Evolutionary conservation across 2,329 filamentous ascomycete genomes (phyloP).

Genomic region (Xylariales sp.): DNA sequence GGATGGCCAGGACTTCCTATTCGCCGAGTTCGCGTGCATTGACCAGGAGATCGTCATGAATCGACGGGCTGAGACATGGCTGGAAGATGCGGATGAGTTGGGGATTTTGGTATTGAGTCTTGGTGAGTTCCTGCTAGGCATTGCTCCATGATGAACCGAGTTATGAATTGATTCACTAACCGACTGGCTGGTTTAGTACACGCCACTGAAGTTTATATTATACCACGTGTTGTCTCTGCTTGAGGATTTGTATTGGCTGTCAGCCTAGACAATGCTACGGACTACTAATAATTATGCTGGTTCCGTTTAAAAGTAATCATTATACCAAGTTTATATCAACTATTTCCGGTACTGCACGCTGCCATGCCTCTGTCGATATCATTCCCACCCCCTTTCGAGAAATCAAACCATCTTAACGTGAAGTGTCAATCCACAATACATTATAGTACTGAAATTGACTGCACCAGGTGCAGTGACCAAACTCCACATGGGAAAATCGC

Average conservation of each 20-base stretch:
- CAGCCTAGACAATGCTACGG: too few relatives aligned
- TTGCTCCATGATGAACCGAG: too few relatives aligned
- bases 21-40: conserved; percentile 28
- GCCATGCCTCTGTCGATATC: background rate
- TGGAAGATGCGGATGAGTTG: conserved; percentile 38
- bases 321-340: background rate
- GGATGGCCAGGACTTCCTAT: conserved; percentile 24
- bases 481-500: background rate
- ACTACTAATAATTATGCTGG: too few relatives aligned
- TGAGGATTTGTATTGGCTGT: too few relatives aligned
- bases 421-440: background rate
- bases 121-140: conserved; percentile 7
- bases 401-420: background rate
- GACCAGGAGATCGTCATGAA: conserved; percentile 25
- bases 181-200: too few relatives aligned
- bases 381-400: background rate
- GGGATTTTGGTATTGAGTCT: conserved; percentile 34
- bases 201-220: too few relatives aligned
- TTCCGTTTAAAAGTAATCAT: too few relatives aligned
- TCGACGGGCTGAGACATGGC: conserved; percentile 30
- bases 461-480: background rate
- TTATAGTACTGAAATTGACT: background rate
- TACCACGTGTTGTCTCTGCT: too few relatives aligned
- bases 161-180: too few relatives aligned
- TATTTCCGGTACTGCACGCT: background rate